Percentiles rank a stretch among this genome's conserved stretches.
Conservation (phyloP, 2,329 filamentous ascomycete species). For the Calonectria pteridis region DNA sequence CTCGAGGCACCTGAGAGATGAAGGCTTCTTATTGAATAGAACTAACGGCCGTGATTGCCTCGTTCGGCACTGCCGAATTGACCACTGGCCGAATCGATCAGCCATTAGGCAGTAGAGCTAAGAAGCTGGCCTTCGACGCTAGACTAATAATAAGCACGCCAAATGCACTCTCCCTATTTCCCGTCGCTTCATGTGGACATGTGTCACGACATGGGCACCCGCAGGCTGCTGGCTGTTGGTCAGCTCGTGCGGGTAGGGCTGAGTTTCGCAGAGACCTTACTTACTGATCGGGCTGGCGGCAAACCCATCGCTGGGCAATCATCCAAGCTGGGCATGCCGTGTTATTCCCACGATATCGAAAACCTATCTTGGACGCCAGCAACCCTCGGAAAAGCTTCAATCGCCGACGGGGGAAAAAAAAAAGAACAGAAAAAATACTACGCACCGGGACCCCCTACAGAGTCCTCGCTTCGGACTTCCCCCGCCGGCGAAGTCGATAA, state of each 20-base stretch:
- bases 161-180: slow-evolving; percentile 10
- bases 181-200: slow-evolving; percentile 16
- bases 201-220: slow-evolving; percentile 22
- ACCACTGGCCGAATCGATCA: slow-evolving; percentile 6
- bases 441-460: neutral
- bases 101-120: neutral
- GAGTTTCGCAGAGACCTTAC: slow-evolving; percentile 15
- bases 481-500: slow-evolving; percentile 13
- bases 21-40: neutral
- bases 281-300: slow-evolving; percentile 6
- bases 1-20: neutral
- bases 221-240: slow-evolving; percentile 18
- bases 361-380: neutral
- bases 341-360: neutral
- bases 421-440: neutral
- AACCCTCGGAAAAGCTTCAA: neutral
- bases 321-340: neutral
- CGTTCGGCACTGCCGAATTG: slow-evolving; percentile 21
- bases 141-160: slow-evolving; percentile 1
- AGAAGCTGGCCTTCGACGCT: neutral
- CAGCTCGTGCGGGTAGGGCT: slow-evolving; percentile 24
- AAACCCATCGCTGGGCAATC: neutral
- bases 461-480: slow-evolving; percentile 16
- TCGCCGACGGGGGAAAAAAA: neutral
- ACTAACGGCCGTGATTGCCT: neutral